Conservation (phyloP, 2,329 filamentous ascomycete genomes). For the Colletotrichum navitas region DNA sequence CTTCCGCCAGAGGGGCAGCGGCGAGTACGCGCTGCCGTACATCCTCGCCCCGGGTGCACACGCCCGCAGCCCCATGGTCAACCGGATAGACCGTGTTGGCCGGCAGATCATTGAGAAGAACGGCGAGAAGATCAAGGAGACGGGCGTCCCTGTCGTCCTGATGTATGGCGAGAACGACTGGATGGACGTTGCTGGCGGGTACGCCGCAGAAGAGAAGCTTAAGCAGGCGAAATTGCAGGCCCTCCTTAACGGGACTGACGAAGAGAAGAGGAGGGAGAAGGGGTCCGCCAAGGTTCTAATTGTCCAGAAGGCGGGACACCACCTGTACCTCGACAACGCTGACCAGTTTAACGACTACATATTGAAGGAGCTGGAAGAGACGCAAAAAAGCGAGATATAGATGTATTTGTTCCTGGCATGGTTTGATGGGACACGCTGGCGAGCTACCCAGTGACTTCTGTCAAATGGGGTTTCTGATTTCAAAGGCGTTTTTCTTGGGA, state of each 20-base stretch:
- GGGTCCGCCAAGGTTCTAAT: constrained; percentile 87
- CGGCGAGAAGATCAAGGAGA: constrained; percentile 57
- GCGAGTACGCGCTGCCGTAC: constrained; percentile 93
- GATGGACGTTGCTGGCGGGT: constrained; percentile 95
- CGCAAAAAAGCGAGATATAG: constrained; percentile 44
- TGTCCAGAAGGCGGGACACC: constrained; percentile 72
- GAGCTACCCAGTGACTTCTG: constrained; percentile 1
- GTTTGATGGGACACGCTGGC: neutral
- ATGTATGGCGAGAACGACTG: constrained; percentile 99
- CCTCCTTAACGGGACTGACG: constrained; percentile 71
- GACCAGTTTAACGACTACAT: constrained; percentile 69
- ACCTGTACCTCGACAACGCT: constrained; percentile 71
- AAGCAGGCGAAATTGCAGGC: constrained; percentile 73
- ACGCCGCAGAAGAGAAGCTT: constrained; percentile 83
- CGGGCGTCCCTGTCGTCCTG: constrained; percentile 85
- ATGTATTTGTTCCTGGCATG: neutral
- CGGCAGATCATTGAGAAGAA: constrained; percentile 68
- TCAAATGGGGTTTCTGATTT: neutral
- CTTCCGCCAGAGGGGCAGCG: constrained; percentile 91
- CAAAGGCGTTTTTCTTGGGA: constrained; percentile 20
- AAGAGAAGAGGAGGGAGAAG: constrained; percentile 79
- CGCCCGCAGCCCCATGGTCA: constrained; percentile 87
- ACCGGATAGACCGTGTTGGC: constrained; percentile 87
- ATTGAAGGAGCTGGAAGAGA: constrained; percentile 66
- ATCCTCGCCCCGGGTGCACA: constrained; percentile 94